phyloP scores from a whole-genome alignment of 2,329 filamentous ascomycete genomes.

The Microsporum audouinii region DNA sequence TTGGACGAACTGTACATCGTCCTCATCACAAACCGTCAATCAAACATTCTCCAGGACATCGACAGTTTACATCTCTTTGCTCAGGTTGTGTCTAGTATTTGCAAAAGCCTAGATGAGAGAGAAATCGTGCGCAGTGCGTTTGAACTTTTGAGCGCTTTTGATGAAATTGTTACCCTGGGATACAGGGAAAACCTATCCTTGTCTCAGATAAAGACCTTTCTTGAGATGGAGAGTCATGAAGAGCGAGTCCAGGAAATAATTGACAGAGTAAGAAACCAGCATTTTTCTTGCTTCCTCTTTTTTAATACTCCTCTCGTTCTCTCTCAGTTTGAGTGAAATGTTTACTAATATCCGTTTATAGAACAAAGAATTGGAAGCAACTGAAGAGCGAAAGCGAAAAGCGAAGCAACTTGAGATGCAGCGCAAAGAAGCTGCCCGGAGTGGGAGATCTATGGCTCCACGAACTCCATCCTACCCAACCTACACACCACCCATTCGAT shows the following conservation, averaged over 20 bases:
- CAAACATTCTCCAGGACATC: conserved; percentile 98
- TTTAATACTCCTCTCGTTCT: not conserved
- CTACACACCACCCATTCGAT: conserved; percentile 69
- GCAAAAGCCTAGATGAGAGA: conserved; percentile 88
- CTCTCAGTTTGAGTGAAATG: conserved; percentile 17
- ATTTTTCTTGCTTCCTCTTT: not conserved
- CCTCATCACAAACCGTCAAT: conserved; percentile 97
- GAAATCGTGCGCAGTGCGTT: conserved; percentile 94
- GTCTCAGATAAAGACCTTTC: conserved; percentile 95
- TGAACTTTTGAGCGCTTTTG: conserved; percentile 90
- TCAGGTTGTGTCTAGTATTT: conserved; percentile 92
- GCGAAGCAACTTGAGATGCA: conserved; percentile 98
- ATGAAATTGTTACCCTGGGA: conserved; percentile 89
- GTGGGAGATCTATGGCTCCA: conserved; percentile 53
- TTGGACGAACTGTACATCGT: conserved; percentile 99
- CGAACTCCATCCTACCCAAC: conserved; percentile 76
- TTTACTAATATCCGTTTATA: conserved; percentile 31
- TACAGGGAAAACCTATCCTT: conserved; percentile 95
- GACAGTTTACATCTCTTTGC: conserved; percentile 96
- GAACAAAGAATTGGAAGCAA: conserved; percentile 98
- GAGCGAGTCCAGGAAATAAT: conserved; percentile 99
- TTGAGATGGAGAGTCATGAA: conserved; percentile 99
- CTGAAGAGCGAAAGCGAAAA: conserved; percentile 94
- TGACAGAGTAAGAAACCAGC: conserved; percentile 55
- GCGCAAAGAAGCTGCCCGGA: conserved; percentile 85